Percentiles rank a stretch among this genome's conserved stretches.
phyloP scores from a whole-genome alignment of 1,139 yeast species.

The Yamadazyma dendronema region DNA sequence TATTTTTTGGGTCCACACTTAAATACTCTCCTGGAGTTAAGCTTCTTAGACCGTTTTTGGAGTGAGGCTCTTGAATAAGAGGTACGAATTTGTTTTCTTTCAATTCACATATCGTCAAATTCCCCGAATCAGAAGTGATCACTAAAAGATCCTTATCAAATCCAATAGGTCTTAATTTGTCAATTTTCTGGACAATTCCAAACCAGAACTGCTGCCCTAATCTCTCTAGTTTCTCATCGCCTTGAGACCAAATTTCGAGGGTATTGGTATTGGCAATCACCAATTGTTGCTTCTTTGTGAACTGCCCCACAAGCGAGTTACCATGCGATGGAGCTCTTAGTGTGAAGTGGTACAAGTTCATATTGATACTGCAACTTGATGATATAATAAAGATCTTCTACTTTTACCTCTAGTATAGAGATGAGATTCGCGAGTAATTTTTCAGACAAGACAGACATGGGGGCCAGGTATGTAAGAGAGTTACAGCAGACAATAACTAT shows the following conservation, averaged over 20 bases:
- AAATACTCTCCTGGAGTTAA: conserved; percentile 74
- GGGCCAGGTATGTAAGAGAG: conserved; percentile 17
- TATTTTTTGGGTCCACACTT: conserved; percentile 68
- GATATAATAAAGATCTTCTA: not conserved
- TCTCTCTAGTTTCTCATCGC: conserved; percentile 54
- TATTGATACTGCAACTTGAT: not conserved
- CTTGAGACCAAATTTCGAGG: conserved; percentile 50
- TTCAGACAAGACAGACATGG: conserved; percentile 10
- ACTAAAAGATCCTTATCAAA: conserved; percentile 55
- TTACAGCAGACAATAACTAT: too few species aligned
- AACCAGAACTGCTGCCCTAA: conserved; percentile 49
- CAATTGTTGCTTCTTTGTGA: conserved; percentile 64
- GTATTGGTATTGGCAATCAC: conserved; percentile 55
- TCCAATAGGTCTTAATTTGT: conserved; percentile 52
- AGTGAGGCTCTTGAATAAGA: conserved; percentile 62
- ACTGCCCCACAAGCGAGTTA: conserved; percentile 64
- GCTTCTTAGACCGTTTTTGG: conserved; percentile 74
- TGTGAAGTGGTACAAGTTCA: conserved; percentile 67
- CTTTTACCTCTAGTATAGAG: not conserved
- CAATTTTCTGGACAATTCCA: conserved; percentile 57
- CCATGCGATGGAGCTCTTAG: conserved; percentile 54
- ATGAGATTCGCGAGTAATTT: conserved; percentile 3
- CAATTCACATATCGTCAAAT: conserved; percentile 56
- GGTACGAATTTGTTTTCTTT: conserved; percentile 45
- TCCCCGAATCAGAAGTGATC: conserved; percentile 83